Evolutionary conservation across 306 rosid species (phyloP).

Genomic region (Vigna angularis): DNA sequence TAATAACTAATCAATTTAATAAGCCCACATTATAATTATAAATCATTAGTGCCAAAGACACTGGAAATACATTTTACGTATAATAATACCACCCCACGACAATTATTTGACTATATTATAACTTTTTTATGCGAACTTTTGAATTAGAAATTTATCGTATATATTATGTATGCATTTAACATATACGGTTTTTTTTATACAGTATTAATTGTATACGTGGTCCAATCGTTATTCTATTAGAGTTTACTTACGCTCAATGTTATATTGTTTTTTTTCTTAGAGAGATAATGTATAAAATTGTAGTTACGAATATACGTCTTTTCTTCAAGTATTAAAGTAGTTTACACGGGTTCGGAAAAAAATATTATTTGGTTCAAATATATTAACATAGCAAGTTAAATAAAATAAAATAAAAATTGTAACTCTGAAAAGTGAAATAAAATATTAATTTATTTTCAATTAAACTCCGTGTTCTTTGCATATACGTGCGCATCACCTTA

Average conservation of each 20-base stretch:
- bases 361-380: neutral
- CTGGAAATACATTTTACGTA: neutral
- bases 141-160: neutral
- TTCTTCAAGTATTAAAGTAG: constrained; percentile 6
- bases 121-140: neutral
- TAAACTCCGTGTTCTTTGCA: constrained; percentile 13
- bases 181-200: neutral
- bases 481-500: constrained; percentile 29
- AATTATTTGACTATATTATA: neutral
- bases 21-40: neutral
- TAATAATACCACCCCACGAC: neutral
- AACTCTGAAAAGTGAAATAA: neutral
- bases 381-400: neutral
- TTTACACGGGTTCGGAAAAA: neutral
- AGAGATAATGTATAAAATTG: constrained; percentile 25
- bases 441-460: constrained; percentile 4
- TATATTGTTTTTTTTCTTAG: neutral
- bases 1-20: neutral
- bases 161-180: neutral
- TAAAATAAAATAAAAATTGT: constrained; percentile 3
- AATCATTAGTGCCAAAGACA: neutral
- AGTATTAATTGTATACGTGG: constrained; percentile 5
- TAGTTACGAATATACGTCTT: neutral
- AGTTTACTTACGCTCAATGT: neutral
- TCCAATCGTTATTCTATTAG: neutral